Evolutionary conservation across 805 yeast species (phyloP).

Genomic region (Hemisphaericaspora nanyangensis): DNA sequence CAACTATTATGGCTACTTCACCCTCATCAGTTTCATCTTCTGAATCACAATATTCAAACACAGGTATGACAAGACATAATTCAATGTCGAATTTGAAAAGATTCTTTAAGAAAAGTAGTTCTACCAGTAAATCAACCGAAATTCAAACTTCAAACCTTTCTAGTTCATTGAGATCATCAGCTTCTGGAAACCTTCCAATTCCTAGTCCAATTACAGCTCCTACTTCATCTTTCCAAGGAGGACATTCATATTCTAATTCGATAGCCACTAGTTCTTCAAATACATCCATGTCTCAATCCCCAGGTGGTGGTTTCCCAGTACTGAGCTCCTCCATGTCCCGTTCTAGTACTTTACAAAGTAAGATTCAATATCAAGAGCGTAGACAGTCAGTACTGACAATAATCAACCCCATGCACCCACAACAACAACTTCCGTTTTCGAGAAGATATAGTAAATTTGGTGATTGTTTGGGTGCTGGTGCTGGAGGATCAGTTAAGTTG

Average conservation of each 20-base stretch:
- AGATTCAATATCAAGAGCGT: slow-evolving; percentile 29
- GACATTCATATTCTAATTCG: slow-evolving; percentile 17
- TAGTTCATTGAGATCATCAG: slow-evolving; percentile 19
- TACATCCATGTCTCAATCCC: slow-evolving; percentile 33
- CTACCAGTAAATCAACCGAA: slow-evolving; percentile 11
- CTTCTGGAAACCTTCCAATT: neutral
- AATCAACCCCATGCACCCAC: slow-evolving; percentile 13
- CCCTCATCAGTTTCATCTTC: slow-evolving; percentile 35
- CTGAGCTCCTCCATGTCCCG: slow-evolving; percentile 24
- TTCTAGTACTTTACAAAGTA: slow-evolving; percentile 29
- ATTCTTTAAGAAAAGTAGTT: slow-evolving; percentile 53
- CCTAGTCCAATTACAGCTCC: slow-evolving; percentile 8
- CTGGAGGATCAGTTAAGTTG: slow-evolving; percentile 82
- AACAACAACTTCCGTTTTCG: slow-evolving; percentile 26
- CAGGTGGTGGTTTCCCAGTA: slow-evolving; percentile 12
- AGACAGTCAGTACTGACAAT: slow-evolving; percentile 33
- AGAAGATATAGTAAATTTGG: slow-evolving; percentile 71
- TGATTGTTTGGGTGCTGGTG: slow-evolving; percentile 77
- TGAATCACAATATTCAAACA: slow-evolving; percentile 24
- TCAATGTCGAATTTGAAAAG: slow-evolving; percentile 77
- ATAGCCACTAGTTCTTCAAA: slow-evolving; percentile 30
- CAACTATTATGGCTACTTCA: slow-evolving; percentile 18
- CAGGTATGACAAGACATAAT: slow-evolving; percentile 54
- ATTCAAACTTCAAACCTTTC: slow-evolving; percentile 20
- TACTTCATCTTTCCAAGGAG: slow-evolving; percentile 10